Evolutionary conservation across 345 rosid species (phyloP).

Genomic region (Populus nigra): DNA sequence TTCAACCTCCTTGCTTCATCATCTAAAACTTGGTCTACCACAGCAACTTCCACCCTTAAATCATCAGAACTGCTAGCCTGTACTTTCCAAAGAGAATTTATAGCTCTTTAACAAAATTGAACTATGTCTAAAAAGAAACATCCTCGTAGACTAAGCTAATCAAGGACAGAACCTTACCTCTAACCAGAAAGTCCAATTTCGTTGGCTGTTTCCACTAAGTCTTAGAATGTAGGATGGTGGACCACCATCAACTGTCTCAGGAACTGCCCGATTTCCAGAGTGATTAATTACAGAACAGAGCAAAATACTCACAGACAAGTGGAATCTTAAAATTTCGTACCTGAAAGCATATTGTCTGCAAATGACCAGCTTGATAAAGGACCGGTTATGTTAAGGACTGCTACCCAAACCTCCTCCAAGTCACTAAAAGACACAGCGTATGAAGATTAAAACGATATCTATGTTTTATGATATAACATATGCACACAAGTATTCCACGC

Average conservation of each 20-base stretch:
- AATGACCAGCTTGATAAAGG: conserved; percentile 94
- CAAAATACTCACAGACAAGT: not conserved
- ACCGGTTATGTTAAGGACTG: conserved; percentile 86
- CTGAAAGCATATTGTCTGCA: conserved; percentile 72
- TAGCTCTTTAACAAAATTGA: not conserved
- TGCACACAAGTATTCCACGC: not conserved
- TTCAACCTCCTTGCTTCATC: conserved; percentile 60
- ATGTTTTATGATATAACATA: not conserved
- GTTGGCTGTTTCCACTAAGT: conserved; percentile 66
- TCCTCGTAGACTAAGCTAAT: not conserved
- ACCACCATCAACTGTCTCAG: conserved; percentile 58
- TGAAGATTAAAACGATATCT: not conserved
- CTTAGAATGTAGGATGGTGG: conserved; percentile 84
- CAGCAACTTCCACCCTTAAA: conserved; percentile 70
- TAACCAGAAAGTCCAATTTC: conserved; percentile 91
- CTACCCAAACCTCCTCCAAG: conserved; percentile 85
- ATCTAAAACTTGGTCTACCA: conserved; percentile 71
- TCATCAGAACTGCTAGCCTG: conserved; percentile 58
- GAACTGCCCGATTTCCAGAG: conserved; percentile 41
- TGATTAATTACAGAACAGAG: not conserved
- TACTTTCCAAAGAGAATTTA: not conserved
- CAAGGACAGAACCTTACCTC: conserved; percentile 46
- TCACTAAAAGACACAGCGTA: conserved; percentile 49
- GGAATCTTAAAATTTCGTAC: conserved; percentile 27
- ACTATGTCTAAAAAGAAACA: not conserved